phyloP scores from a whole-genome alignment of 345 rosid genomes.

The Tarenaya hassleriana region DNA sequence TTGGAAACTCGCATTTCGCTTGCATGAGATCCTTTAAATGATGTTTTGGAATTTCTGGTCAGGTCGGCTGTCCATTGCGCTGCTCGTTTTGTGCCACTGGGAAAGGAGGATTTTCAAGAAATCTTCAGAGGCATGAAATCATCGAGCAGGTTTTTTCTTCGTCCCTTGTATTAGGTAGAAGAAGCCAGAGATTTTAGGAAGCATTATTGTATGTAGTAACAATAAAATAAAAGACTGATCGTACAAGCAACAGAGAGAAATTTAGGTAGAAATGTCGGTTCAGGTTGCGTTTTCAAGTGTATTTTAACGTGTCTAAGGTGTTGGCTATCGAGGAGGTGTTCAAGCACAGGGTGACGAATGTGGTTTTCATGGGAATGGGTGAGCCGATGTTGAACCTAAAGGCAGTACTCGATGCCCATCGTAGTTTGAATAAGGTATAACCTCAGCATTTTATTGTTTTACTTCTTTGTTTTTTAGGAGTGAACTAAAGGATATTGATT shows the following conservation, averaged over 20 bases:
- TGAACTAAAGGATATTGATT: background rate
- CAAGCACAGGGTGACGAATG: constrained; percentile 89
- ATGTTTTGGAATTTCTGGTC: constrained; percentile 23
- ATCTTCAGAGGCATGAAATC: constrained; percentile 83
- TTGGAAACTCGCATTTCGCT: constrained; percentile 14
- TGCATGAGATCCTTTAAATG: constrained; percentile 2
- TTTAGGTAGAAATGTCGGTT: background rate
- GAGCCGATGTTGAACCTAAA: constrained; percentile 96
- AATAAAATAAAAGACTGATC: background rate
- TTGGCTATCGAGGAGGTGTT: constrained; percentile 85
- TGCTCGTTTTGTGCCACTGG: constrained; percentile 99
- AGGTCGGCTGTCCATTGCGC: constrained; percentile 96
- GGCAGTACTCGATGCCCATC: constrained; percentile 87
- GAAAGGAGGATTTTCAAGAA: constrained; percentile 92
- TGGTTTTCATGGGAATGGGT: constrained; percentile 98
- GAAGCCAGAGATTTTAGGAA: background rate
- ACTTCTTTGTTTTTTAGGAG: background rate
- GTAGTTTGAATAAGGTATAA: constrained; percentile 88
- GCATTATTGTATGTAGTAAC: background rate
- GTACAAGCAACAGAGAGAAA: background rate
- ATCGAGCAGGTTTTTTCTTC: constrained; percentile 67
- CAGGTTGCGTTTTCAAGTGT: constrained; percentile 10
- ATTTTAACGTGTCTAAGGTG: constrained; percentile 43
- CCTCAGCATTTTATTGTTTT: background rate
- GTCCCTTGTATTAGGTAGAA: constrained; percentile 7